Conservation (phyloP, 1,284 basidiomycete species). For the Blastosporella zonata region DNA sequence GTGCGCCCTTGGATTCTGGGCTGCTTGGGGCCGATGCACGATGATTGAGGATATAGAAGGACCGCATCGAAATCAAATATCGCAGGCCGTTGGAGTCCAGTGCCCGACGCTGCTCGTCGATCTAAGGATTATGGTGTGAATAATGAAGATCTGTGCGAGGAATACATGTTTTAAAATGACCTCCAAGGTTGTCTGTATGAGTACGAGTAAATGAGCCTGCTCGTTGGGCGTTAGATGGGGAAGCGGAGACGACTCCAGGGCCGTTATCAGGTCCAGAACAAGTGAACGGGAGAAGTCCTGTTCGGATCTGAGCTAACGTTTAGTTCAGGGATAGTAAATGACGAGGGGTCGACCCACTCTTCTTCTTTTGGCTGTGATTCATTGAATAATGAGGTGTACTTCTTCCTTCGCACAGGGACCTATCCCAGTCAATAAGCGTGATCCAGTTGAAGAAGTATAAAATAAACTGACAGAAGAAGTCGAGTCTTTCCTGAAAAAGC, state of each 20-base stretch:
- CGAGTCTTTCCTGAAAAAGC: constrained; percentile 40
- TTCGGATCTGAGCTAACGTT: constrained; percentile 36
- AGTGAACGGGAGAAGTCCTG: constrained; percentile 60
- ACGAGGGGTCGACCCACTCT: constrained; percentile 20
- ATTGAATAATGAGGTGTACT: constrained; percentile 47
- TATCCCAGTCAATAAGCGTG: constrained; percentile 6
- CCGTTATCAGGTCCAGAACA: constrained; percentile 61
- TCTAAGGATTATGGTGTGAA: constrained; percentile 39
- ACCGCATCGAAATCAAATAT: constrained; percentile 86
- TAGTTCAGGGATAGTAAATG: neutral
- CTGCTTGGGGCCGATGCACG: constrained; percentile 49
- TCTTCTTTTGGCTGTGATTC: constrained; percentile 33
- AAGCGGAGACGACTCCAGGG: constrained; percentile 60
- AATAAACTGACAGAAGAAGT: constrained; percentile 21
- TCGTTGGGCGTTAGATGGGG: constrained; percentile 77
- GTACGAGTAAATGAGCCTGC: constrained; percentile 72
- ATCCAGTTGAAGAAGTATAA: neutral
- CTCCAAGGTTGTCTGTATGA: constrained; percentile 86
- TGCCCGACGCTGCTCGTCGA: constrained; percentile 82
- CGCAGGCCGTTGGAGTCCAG: constrained; percentile 88
- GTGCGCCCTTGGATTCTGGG: constrained; percentile 38
- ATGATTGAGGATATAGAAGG: constrained; percentile 75
- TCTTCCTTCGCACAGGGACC: constrained; percentile 29
- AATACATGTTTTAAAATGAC: constrained; percentile 38
- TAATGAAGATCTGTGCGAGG: neutral